Evolutionary conservation across 352 stramenopile genomes (phyloP), one percentile per base, ranked within the genome.

Genomic region (Peronospora destructor): DNA sequence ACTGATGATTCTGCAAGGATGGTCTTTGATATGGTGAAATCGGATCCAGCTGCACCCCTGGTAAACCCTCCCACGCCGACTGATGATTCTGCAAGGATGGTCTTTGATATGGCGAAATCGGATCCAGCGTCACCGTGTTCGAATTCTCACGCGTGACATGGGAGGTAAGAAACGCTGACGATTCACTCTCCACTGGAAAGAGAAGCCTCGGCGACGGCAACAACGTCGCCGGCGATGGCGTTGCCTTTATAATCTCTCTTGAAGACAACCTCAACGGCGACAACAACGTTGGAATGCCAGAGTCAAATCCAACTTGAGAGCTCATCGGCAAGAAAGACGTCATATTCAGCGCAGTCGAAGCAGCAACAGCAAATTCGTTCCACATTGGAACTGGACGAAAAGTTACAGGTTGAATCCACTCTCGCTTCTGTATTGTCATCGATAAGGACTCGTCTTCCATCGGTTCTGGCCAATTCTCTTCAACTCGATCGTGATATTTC

Each of bases 1-100:
- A 82, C 25, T 70, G 61, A 33, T 78, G 62, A 48, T 85, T 87
- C 49, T 81, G 71, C 16, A 85, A 53, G 10, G 61, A 65, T 21
- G 61, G 66, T 23, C 56, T 46, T 55, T 39, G 53, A 4, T 53
- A 23, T 3, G 45, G 36, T 14, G 38, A 12, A 37, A 13, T 42
- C 0, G 40, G 1, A 13, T 62, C 42, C 41, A 65, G 13, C 29
- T 30, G 65, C 39, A 78, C 53, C 28, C 73, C 66, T 0, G 51
- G 46, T 17, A 81, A 50, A 13, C 69, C 67, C 29, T 56, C 58
- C 76, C 76, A 85, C 11, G 73, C 76, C 14, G 76, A 82, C 25
- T 70, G 61, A 33, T 78, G 62, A 48, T 85, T 87, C 49, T 81
- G 71, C 16, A 85, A 53, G 10, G 61, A 65, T 21, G 61, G 66